Base-by-base conservation (phyloP, 202 grass and related monocot genomes). In the Brachypodium distachyon region DNA sequence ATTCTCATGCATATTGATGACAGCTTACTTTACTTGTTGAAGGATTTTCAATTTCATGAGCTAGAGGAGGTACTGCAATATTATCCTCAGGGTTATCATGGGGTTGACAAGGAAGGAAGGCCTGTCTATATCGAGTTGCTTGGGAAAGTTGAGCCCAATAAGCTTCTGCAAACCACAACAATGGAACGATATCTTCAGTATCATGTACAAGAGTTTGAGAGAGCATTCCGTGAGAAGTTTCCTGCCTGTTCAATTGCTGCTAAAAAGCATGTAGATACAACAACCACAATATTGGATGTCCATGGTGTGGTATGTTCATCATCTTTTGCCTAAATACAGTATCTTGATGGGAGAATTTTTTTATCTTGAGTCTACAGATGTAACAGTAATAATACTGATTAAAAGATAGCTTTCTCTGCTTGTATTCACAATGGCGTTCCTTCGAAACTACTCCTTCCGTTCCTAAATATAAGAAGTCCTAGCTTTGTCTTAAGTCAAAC, bases 11-110 rank as follows among this genome's bases (percentile, higher is more conserved):
- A 58, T 77, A 56, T 25, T 88, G 60, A 84, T 43, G 50, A 6
- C 23, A 82, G 7, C 51, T 65, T 61, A 79, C 32, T 82, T 4
- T 55, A 57, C 34, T 77, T 49, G 47, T 84, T 94, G 46, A 80
- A 97, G 94, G 94, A 94, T 74, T 97, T 97, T 81, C 83, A 90
- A 79, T 97, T 94, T 84, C 86, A 94, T 72, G 94, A 97, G 76
- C 86, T 92, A 55, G 90, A 92, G 25, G 88, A 94, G 58, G 94
- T 97, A 55, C 64, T 92, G 54, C 65, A 83, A 59, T 94, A 90
- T 62, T 97, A 97, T 83, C 94, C 94, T 21, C 91, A 97, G 82
- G 88, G 91, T 25, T 97, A 97, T 67, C 94, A 97, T 91, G 94
- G 94, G 50, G 86, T 94, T 61, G 94, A 97, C 88, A 90, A 77